These are phyloP conservation scores for Tolypocladium sp. DNA, from an alignment of 2,329 filamentous ascomycete species.

Conservation along the genomic window DNA sequence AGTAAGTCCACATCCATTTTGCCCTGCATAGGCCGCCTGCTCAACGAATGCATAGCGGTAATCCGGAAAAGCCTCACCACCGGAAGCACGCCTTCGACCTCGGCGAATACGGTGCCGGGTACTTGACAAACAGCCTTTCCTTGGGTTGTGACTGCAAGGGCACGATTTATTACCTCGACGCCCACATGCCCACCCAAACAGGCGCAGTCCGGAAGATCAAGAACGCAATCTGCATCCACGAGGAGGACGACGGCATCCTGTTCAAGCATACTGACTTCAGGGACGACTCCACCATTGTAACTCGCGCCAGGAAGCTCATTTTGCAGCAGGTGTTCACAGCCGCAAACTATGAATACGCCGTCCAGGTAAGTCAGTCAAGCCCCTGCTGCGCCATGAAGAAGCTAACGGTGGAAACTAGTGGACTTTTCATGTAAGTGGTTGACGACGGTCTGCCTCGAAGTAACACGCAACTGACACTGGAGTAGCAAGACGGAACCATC, in stretches of 20 bases:
- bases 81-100: slow-evolving; percentile 76
- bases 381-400: not conserved
- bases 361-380: not conserved
- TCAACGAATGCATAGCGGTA: slow-evolving; percentile 40
- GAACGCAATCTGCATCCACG: slow-evolving; percentile 92
- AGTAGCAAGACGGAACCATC: not conserved
- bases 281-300: slow-evolving; percentile 79
- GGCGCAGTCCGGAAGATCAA: slow-evolving; percentile 76
- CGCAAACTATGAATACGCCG: not conserved
- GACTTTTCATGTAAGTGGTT: slow-evolving; percentile 59
- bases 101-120: slow-evolving; percentile 72
- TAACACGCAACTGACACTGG: not conserved
- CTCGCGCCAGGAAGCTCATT: slow-evolving; percentile 26
- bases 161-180: slow-evolving; percentile 84
- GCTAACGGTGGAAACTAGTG: slow-evolving; percentile 43
- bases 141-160: slow-evolving; percentile 84
- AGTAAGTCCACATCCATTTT: slow-evolving; percentile 28
- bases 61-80: slow-evolving; percentile 71
- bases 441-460: not conserved
- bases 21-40: not conserved
- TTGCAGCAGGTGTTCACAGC: not conserved
- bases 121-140: slow-evolving; percentile 72
- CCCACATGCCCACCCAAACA: slow-evolving; percentile 69
- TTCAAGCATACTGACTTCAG: slow-evolving; percentile 96
- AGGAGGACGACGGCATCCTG: slow-evolving; percentile 83